Conservation (phyloP, 2,329 filamentous ascomycete species). For the Mycosphaerelloides madeirae region DNA sequence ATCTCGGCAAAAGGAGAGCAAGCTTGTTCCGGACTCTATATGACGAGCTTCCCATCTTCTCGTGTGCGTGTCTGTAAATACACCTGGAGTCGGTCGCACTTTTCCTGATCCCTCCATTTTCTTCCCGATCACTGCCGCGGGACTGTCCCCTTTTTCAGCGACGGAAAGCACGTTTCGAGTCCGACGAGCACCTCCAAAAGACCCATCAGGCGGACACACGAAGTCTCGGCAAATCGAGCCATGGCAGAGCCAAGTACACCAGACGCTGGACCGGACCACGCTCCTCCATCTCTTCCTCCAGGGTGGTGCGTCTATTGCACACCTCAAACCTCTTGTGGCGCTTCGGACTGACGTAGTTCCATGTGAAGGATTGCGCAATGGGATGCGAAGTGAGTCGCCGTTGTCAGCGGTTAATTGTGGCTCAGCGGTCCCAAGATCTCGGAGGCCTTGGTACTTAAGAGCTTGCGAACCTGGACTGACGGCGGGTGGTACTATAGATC, state of each 20-base stretch:
- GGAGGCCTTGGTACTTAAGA: neutral
- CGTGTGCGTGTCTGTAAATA: too few relatives aligned
- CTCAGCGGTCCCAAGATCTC: neutral
- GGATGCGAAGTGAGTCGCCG: constrained; percentile 35
- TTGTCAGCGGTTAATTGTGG: neutral
- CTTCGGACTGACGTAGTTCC: constrained; percentile 33
- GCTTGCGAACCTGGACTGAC: constrained; percentile 11
- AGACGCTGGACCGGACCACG: constrained; percentile 36
- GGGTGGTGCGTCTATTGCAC: constrained; percentile 33
- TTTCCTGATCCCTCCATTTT: too few relatives aligned
- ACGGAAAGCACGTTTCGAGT: neutral
- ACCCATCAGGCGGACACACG: neutral
- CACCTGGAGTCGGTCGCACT: too few relatives aligned
- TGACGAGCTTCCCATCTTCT: constrained; percentile 1
- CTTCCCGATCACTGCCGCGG: too few relatives aligned
- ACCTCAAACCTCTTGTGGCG: constrained; percentile 13
- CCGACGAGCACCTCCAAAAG: neutral
- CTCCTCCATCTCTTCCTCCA: constrained; percentile 36
- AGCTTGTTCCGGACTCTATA: neutral
- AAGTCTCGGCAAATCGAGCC: neutral
- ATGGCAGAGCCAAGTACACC: constrained; percentile 33
- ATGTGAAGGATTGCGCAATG: constrained; percentile 38
- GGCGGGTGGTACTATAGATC: constrained; percentile 25
- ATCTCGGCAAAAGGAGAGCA: neutral
- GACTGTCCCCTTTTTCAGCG: too few relatives aligned